A percentile compares a stretch with the other conserved stretches of the same genome.
These are phyloP conservation scores for Saturnispora gosingensis DNA, from an alignment of 805 yeast species.

Conservation along the genomic window DNA sequence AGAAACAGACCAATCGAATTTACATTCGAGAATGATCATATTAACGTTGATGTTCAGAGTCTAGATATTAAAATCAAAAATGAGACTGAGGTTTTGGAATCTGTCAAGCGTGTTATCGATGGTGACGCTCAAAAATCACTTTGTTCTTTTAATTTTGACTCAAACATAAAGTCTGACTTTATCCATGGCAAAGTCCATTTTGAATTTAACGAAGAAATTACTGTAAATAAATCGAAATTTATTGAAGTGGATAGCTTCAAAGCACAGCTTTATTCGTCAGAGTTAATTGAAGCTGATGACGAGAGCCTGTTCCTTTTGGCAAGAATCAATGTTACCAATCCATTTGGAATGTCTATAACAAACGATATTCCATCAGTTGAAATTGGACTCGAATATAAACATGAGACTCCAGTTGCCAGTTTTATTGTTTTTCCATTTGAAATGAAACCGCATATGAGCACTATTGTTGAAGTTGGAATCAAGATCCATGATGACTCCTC, in stretches of 20 bases:
- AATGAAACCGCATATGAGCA: slow-evolving; percentile 9
- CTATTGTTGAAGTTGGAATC: background rate
- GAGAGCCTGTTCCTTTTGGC: slow-evolving; percentile 22
- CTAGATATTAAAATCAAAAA: background rate
- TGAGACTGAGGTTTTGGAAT: background rate
- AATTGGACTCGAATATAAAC: slow-evolving; percentile 22
- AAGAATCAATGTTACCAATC: slow-evolving; percentile 28
- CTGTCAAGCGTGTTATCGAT: background rate
- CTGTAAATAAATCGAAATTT: background rate
- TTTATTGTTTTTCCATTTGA: slow-evolving; percentile 20
- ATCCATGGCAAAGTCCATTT: slow-evolving; percentile 6
- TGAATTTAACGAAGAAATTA: background rate
- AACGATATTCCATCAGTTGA: slow-evolving; percentile 19
- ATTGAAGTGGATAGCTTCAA: background rate
- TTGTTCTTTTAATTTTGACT: background rate
- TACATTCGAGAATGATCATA: background rate
- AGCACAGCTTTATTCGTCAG: slow-evolving; percentile 10
- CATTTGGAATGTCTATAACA: slow-evolving; percentile 22
- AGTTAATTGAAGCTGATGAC: slow-evolving; percentile 24
- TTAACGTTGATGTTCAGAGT: background rate
- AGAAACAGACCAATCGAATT: background rate
- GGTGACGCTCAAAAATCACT: background rate
- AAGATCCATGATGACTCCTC: background rate
- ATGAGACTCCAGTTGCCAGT: slow-evolving; percentile 28
- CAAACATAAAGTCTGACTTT: slow-evolving; percentile 2